Evolutionary conservation across 129 eudicot species (phyloP), one percentile per base, ranked within the genome.

Genomic region (Ambrosia artemisiifolia): DNA sequence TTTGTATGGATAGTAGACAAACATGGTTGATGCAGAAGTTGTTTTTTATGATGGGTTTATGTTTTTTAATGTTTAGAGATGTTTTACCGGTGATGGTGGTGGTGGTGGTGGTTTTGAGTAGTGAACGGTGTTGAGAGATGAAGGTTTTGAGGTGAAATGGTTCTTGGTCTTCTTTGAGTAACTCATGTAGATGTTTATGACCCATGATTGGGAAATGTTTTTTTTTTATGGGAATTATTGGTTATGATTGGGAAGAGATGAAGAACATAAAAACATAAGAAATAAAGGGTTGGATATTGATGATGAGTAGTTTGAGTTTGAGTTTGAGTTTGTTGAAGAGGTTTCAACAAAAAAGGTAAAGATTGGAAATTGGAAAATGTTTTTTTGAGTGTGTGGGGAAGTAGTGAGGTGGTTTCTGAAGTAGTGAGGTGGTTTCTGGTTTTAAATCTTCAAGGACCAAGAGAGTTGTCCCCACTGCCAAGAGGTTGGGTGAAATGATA

Each of bases 101-200:
- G 53, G 69, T 19, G 43, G 65, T 47, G 78, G 59, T 10, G 4
- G 75, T 19, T 83, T 53, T 78, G 67, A 88, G 79, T 18, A 71
- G 87, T 65, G 78, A 84, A 36, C 86, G 87, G 60, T 70, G 79
- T 72, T 87, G 79, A 48, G 87, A 80, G 69, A 92, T 87, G 86
- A 84, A 83, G 80, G 32, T 71, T n/a, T 82, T 66, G 43, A 91
- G 83, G 9, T 78, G 85, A 47, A 93, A 93, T n/a, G 98, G 98
- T 38, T 93, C 98, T 67, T 93, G 98, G 66, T 93, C 95, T 84
- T 93, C 87, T 54, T 64, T 69, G 4, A 93, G 83, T 3, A 89
- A 79, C 73, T 93, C 95, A 17, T 86, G 91, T 78, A 87, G 74
- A 75, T 80, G 85, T 34, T 84, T 85, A 35, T 65, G 79, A 78